phyloP scores from a whole-genome alignment of 768 basidiomycete species.

The Strobilomyces dryophilus region DNA sequence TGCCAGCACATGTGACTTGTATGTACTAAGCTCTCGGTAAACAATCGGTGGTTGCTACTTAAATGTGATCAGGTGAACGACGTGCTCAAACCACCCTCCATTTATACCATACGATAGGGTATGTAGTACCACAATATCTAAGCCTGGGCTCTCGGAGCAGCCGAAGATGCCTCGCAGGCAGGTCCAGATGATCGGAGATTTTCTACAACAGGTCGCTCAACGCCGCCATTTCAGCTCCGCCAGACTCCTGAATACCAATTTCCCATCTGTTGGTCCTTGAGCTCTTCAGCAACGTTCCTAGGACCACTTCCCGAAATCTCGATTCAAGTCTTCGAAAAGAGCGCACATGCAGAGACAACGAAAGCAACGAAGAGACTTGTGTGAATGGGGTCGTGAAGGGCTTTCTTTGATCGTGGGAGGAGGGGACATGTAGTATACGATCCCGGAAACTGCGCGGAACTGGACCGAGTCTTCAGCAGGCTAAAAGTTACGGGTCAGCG shows the following conservation, averaged over 20 bases:
- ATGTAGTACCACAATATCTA: neutral
- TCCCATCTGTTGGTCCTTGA: constrained; percentile 99
- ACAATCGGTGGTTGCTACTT: too few species aligned
- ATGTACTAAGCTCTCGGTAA: too few species aligned
- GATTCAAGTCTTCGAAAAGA: constrained; percentile 99
- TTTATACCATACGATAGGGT: constrained; percentile 2
- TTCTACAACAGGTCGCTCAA: constrained; percentile 71
- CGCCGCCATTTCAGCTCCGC: constrained; percentile 79
- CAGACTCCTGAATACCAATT: constrained; percentile 78
- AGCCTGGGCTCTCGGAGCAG: neutral
- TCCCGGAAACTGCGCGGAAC: constrained; percentile 82
- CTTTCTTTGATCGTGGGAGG: constrained; percentile 90
- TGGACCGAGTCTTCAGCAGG: constrained; percentile 94
- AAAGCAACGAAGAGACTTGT: constrained; percentile 67
- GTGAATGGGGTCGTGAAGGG: constrained; percentile 90
- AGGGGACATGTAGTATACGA: constrained; percentile 97
- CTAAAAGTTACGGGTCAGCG: constrained; percentile 36
- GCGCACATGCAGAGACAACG: constrained; percentile 90
- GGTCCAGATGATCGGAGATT: neutral
- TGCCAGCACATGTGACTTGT: too few species aligned
- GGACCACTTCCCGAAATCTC: constrained; percentile 97
- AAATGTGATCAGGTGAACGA: neutral
- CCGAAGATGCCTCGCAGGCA: neutral
- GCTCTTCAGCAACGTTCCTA: constrained; percentile 92
- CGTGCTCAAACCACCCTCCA: neutral